These are phyloP conservation scores for Antrodiella citrinella DNA, from an alignment of 768 basidiomycete genomes.

Conservation along the genomic window DNA sequence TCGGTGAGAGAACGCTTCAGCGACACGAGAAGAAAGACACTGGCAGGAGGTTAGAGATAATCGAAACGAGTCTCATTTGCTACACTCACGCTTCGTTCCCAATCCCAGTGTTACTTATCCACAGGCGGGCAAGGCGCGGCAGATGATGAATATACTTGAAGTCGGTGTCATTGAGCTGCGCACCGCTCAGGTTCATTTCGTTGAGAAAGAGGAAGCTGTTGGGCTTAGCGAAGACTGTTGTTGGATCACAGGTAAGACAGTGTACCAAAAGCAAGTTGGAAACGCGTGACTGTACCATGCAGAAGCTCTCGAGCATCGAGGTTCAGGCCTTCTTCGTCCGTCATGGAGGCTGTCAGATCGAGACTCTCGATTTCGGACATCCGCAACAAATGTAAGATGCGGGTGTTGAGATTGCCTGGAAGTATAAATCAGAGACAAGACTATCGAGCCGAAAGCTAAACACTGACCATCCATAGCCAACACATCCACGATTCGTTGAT, in stretches of 20 bases:
- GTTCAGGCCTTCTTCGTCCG: constrained; percentile 43
- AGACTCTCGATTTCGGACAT: constrained; percentile 36
- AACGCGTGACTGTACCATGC: constrained; percentile 26
- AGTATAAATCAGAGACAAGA: not conserved
- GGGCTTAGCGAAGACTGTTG: constrained; percentile 44
- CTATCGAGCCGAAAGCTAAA: not conserved
- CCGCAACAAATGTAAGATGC: constrained; percentile 36
- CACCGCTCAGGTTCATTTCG: constrained; percentile 42
- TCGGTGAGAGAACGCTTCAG: constrained; percentile 45
- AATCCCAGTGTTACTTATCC: constrained; percentile 45
- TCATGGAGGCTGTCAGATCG: constrained; percentile 38
- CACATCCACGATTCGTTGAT: constrained; percentile 35
- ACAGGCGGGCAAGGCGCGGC: constrained; percentile 38
- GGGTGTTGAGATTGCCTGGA: constrained; percentile 40
- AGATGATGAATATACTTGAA: constrained; percentile 46
- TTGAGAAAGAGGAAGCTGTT: constrained; percentile 43
- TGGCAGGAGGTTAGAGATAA: constrained; percentile 15
- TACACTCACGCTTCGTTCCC: constrained; percentile 51
- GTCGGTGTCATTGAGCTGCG: constrained; percentile 38
- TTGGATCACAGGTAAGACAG: too few relatives aligned
- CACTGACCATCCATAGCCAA: constrained; percentile 18
- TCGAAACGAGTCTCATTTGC: not conserved
- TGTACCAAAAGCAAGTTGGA: too few relatives aligned
- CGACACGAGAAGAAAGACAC: constrained; percentile 49
- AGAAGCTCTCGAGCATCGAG: constrained; percentile 35